Evolutionary conservation across 306 rosid genomes (phyloP).

Genomic region (Hippophae gyantsensis): DNA sequence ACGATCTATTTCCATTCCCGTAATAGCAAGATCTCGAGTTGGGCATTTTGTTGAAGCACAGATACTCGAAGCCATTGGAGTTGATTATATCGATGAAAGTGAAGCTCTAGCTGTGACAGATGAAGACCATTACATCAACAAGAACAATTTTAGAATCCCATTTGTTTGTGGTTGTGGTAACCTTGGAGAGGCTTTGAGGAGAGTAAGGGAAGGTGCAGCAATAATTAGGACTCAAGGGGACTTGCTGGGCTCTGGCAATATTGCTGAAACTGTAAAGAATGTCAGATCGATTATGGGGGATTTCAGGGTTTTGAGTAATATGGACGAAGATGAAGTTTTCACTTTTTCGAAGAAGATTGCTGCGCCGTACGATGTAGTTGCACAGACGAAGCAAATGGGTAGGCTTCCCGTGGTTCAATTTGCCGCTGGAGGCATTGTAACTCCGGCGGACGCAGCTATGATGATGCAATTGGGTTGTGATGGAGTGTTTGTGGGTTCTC

Average conservation of each 20-base stretch:
- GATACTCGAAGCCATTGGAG: slow-evolving; percentile 56
- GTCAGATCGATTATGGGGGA: slow-evolving; percentile 57
- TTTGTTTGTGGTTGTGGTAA: slow-evolving; percentile 48
- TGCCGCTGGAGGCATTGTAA: slow-evolving; percentile 67
- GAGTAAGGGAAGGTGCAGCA: slow-evolving; percentile 65
- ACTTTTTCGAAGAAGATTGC: slow-evolving; percentile 44
- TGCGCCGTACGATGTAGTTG: slow-evolving; percentile 70
- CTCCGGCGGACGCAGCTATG: slow-evolving; percentile 79
- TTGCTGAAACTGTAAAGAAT: slow-evolving; percentile 30
- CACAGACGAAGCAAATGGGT: slow-evolving; percentile 51
- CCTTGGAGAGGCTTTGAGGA: slow-evolving; percentile 59
- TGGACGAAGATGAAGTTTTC: slow-evolving; percentile 77
- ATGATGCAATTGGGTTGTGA: slow-evolving; percentile 88
- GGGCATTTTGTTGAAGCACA: slow-evolving; percentile 88
- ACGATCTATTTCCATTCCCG: slow-evolving; percentile 42
- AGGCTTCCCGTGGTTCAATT: slow-evolving; percentile 58
- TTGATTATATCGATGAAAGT: slow-evolving; percentile 65
- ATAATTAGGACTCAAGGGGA: slow-evolving; percentile 63
- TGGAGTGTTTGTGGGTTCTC: slow-evolving; percentile 55
- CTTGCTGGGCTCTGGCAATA: slow-evolving; percentile 31
- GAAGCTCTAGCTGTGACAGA: slow-evolving; percentile 46
- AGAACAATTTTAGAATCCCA: slow-evolving; percentile 47
- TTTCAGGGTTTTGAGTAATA: slow-evolving; percentile 41
- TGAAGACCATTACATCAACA: slow-evolving; percentile 48
- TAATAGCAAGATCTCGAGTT: slow-evolving; percentile 48